Evolutionary conservation across 257 asterid species (phyloP), one percentile per base, ranked within the genome.

Genomic region (Solanum pinnatisectum): DNA sequence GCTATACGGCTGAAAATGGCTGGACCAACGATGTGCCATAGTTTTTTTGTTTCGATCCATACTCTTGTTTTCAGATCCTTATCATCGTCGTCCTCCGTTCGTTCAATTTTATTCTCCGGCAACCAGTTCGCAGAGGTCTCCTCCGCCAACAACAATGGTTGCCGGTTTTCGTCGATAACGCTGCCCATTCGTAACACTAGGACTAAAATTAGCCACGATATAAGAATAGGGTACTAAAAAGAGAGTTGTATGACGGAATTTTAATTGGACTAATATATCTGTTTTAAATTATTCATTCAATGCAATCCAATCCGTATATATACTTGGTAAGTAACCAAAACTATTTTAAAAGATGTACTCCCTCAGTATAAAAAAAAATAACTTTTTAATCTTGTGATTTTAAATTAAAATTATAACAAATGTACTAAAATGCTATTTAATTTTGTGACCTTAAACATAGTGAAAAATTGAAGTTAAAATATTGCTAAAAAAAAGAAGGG

Each of bases 21-120:
- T 12, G 96, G 93, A 2, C 95, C 92, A 2, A 89, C 94, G 8
- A 93, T 86, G 4, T 86, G 90, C 96, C 96, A 92, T 1, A 93
- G 87, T 67, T 90, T 89, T 65, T 89, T 88, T 3, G 92, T 46
- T 86, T 93, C 94, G 20, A 76, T 23, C 91, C 88, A 90, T 7
- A 89, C 37, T 65, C 86, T 87, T 30, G 68, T 81, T 83, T 78
- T 77, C 14, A 88, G 84, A 32, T 59, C 68, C 22, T 74, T 35
- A 8, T 40, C 70, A 6, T 68, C 68, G 0, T 27, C 87, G 1
- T 46, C 44, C 2, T 6, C 79, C 14, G 2, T 30, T 13, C 27
- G 3, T 20, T 35, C 46, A 33, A 18, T 16, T 40, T 14, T 23
- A 60, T 23, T 84, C 36, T 60, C 16, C 77, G 14, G 33, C 40